These are phyloP conservation scores for Acrocalymma vagum DNA, from an alignment of 2,329 filamentous ascomycete species.

Conservation along the genomic window DNA sequence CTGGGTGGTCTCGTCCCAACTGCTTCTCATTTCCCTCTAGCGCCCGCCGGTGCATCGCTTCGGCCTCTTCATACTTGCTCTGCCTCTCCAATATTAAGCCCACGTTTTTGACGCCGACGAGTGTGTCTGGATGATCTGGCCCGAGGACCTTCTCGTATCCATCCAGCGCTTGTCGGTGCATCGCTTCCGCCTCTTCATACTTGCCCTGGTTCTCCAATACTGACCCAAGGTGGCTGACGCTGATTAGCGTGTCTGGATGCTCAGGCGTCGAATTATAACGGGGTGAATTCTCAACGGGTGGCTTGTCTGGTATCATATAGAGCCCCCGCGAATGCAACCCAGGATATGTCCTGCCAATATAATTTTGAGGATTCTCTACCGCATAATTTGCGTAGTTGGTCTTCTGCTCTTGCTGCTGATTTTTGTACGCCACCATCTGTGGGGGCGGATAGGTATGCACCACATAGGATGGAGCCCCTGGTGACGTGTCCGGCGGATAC, in stretches of 20 bases:
- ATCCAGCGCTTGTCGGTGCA: neutral
- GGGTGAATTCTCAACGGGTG: no score
- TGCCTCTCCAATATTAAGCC: slow-evolving; percentile 5
- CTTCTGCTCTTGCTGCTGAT: slow-evolving; percentile 23
- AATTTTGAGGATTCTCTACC: slow-evolving; percentile 24
- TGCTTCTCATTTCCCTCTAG: slow-evolving; percentile 13
- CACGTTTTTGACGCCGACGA: slow-evolving; percentile 9
- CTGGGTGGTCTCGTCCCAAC: slow-evolving; percentile 9
- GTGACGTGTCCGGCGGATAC: slow-evolving; percentile 28
- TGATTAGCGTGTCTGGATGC: neutral
- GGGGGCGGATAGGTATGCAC: slow-evolving; percentile 51
- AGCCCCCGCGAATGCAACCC: no score
- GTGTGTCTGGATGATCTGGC: slow-evolving; percentile 7
- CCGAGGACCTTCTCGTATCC: slow-evolving; percentile 9
- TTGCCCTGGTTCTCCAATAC: slow-evolving; percentile 1
- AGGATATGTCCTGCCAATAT: slow-evolving; percentile 43
- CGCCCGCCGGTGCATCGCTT: slow-evolving; percentile 10
- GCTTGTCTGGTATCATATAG: no score
- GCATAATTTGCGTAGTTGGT: slow-evolving; percentile 34
- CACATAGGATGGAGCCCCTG: slow-evolving; percentile 29
- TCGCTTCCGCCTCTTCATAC: slow-evolving; percentile 2
- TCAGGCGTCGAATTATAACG: no score
- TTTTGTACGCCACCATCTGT: slow-evolving; percentile 41
- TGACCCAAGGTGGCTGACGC: neutral
- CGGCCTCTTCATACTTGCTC: slow-evolving; percentile 12